Conservation (phyloP, 106 monocot species). For the Triglochin maritima region DNA sequence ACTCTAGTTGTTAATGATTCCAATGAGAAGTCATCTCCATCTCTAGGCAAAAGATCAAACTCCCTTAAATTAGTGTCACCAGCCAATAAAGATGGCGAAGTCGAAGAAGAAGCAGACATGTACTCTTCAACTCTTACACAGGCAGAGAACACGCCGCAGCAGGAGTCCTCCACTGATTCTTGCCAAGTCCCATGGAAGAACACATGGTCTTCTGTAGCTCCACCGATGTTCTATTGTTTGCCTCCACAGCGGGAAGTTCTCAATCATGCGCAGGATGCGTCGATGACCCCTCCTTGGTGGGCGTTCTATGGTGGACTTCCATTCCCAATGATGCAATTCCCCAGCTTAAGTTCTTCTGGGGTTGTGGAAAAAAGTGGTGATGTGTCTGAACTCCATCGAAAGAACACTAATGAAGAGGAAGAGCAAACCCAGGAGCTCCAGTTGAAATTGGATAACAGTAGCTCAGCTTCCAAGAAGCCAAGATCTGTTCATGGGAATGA, state of each 20-base stretch:
- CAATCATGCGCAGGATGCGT: slow-evolving; percentile 1
- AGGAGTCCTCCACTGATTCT: not conserved
- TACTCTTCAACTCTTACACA: not conserved
- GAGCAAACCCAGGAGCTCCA: not conserved
- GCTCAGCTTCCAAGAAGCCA: slow-evolving; percentile 5
- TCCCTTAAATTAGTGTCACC: not conserved
- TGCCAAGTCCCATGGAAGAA: slow-evolving; percentile 10
- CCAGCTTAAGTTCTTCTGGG: not conserved
- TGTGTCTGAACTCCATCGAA: not conserved
- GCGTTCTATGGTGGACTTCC: slow-evolving; percentile 17
- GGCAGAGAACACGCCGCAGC: not conserved
- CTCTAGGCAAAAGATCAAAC: not conserved
- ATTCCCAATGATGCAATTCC: slow-evolving; percentile 16
- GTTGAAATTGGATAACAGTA: slow-evolving; percentile 6
- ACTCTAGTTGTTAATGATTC: slow-evolving; percentile 31
- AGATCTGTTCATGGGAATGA: not conserved
- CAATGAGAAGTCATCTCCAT: not conserved
- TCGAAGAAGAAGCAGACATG: not conserved
- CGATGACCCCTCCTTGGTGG: slow-evolving; percentile 23
- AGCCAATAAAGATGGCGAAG: not conserved
- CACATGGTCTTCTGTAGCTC: slow-evolving; percentile 12
- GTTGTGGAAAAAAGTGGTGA: slow-evolving; percentile 2
- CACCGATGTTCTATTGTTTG: slow-evolving; percentile 27
- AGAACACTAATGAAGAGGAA: not conserved
- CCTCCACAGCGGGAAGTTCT: slow-evolving; percentile 6